Conservation (phyloP, 805 yeast species). For the Peterozyma toletana region DNA sequence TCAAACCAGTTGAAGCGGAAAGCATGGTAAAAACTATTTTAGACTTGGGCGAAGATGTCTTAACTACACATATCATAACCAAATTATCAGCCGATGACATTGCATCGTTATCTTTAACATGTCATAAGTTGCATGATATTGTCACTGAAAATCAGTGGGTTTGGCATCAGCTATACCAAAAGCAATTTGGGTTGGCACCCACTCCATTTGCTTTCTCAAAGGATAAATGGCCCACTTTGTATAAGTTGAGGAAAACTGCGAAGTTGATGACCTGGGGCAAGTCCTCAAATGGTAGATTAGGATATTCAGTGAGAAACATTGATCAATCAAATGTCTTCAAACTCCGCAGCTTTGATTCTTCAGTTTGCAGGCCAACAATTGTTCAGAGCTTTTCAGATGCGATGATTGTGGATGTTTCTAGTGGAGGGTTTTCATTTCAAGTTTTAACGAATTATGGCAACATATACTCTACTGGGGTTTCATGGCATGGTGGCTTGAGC, state of each 20-base stretch:
- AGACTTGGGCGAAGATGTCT: constrained; percentile 33
- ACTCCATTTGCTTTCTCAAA: constrained; percentile 30
- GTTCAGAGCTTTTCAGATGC: constrained; percentile 27
- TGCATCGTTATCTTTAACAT: constrained; percentile 28
- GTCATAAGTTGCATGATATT: constrained; percentile 25
- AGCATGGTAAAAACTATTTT: constrained; percentile 3
- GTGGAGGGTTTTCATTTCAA: constrained; percentile 62
- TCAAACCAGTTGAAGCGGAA: background rate
- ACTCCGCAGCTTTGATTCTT: constrained; percentile 13
- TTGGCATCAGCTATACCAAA: constrained; percentile 35
- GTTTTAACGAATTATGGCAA: constrained; percentile 49
- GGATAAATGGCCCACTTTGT: constrained; percentile 45
- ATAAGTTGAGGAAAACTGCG: constrained; percentile 29
- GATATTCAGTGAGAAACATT: constrained; percentile 25
- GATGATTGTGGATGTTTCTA: constrained; percentile 38
- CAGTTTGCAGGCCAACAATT: constrained; percentile 30
- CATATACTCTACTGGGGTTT: constrained; percentile 46
- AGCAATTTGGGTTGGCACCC: constrained; percentile 37
- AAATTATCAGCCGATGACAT: constrained; percentile 32
- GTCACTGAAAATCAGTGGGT: constrained; percentile 29
- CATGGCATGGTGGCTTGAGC: constrained; percentile 30
- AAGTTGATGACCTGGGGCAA: constrained; percentile 47
- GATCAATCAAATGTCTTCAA: constrained; percentile 17
- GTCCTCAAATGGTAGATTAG: constrained; percentile 36
- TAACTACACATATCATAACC: constrained; percentile 26